Evolutionary conservation across 176 grass and related monocot species (phyloP), one percentile per base, ranked within the genome.

Genomic region (Leersia perrieri): DNA sequence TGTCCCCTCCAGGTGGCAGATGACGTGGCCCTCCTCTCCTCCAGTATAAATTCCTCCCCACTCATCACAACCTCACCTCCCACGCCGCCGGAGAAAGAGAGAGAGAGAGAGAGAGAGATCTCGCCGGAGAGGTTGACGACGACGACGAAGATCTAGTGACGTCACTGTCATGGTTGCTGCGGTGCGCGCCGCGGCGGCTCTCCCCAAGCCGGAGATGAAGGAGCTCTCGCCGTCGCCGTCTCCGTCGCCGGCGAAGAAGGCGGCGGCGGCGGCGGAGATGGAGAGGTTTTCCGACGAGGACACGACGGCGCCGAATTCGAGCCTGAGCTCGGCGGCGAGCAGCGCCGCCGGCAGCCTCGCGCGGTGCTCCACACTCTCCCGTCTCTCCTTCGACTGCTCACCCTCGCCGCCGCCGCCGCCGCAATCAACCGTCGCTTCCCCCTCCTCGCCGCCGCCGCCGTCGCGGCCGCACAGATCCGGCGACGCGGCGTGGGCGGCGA

Each of bases 221-320:
- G 71, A 53, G 45, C 41, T 4, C 0, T 58, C 26, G 39, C 9
- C 14, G 25, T 1, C 18, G 25, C 13, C 49, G 25, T 13, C 3
- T 1, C 22, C n/a, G n/a, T n/a, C n/a, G n/a, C n/a, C n/a, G n/a
- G n/a, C n/a, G n/a, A n/a, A n/a, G n/a, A n/a, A n/a, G n/a, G 4
- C 38, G 38, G 4, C 16, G 0, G n/a, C 36, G 18, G 9, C 10
- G 58, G 23, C 33, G 45, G 51, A 2, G 66, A 9, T 33, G 27
- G 42, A 76, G 26, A 22, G 67, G 36, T 27, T 73, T 5, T 97
- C 92, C 3, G 94, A 97, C 78, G 74, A 80, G 1, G 94, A 97
- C 33, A 89, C 89, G 30, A 85, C 85, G 33, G 90, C 72, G 61
- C 72, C 91, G 1, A 92, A 90, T 79, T 97, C 92, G 1, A 91